A percentile compares a stretch with the other conserved stretches of the same genome.
Conservation (phyloP, 805 yeast genomes). For the Peterozyma toletana region DNA sequence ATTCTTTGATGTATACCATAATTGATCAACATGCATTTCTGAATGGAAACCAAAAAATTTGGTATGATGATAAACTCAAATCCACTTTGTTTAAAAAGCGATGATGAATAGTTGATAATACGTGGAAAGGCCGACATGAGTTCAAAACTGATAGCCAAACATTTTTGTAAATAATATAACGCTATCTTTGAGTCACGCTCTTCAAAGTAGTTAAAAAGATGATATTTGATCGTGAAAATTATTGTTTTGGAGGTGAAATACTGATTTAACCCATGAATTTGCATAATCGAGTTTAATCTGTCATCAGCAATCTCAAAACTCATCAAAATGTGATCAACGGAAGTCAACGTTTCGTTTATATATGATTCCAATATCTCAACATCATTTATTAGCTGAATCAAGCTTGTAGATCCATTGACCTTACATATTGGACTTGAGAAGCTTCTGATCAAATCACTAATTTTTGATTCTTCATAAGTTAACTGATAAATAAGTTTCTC, state of each 20-base stretch:
- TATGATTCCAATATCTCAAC: slow-evolving; percentile 29
- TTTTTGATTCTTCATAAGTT: slow-evolving; percentile 21
- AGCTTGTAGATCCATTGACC: slow-evolving; percentile 28
- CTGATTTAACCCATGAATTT: slow-evolving; percentile 9
- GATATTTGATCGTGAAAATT: slow-evolving; percentile 30
- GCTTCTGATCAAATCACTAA: slow-evolving; percentile 22
- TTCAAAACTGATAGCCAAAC: slow-evolving; percentile 21
- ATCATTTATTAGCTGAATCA: slow-evolving; percentile 27
- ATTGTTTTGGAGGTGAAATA: slow-evolving; percentile 23
- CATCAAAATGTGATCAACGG: slow-evolving; percentile 18
- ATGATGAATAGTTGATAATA: too few relatives aligned
- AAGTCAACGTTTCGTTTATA: slow-evolving; percentile 24
- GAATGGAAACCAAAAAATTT: too few relatives aligned
- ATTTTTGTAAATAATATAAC: slow-evolving; percentile 29
- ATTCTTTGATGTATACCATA: too few relatives aligned
- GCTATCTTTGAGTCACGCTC: slow-evolving; percentile 25
- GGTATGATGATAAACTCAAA: too few relatives aligned
- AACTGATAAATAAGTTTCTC: slow-evolving; percentile 33
- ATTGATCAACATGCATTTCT: too few relatives aligned
- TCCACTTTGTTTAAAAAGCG: too few relatives aligned
- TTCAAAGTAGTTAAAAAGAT: slow-evolving; percentile 32
- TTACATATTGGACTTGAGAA: slow-evolving; percentile 31
- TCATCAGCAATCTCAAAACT: slow-evolving; percentile 14
- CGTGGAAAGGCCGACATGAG: slow-evolving; percentile 25
- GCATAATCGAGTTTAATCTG: slow-evolving; percentile 13